Evolutionary conservation across 164 flowering plant genomes (phyloP), one percentile per base, ranked within the genome.

Genomic region (Protea cynaroides): DNA sequence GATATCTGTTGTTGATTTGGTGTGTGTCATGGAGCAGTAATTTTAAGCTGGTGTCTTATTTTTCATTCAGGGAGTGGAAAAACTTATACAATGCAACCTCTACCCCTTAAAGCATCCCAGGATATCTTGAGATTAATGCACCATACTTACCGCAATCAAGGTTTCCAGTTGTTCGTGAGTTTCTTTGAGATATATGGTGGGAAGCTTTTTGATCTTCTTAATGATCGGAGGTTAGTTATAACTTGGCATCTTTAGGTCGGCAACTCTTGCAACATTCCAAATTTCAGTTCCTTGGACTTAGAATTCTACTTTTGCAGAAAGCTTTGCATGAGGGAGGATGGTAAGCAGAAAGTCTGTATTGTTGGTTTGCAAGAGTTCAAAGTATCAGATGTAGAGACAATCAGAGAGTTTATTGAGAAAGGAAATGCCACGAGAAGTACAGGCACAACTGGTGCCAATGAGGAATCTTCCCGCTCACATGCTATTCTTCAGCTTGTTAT

Each of bases 171-270:
- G 72, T 83, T 71, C 77, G 82, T 93, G 63, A 93, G 98, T 71
- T 93, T 86, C 78, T 93, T 93, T 76, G 98, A 93, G 80, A 93
- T 93, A 65, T 93, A 93, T 82, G 98, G 98, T 36, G 97, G 97
- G 65, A 91, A 91, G 53, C 84, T 91, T 29, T 91, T 71, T 74
- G 97, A 91, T 75, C 91, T 93, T 67, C 93, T 93, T 29, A 84
- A 84, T 71, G 98, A 93, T 22, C 72, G 98, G 61, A 90, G 83
- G 98, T 92, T 79, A 69, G 89, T 75, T 56, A 0, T 46, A 7
- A 22, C 37, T 63, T 58, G 15, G 44, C 13, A 14, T 18, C 23
- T 46, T 65, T 25, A n/a, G 25, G 17, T 56, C 3, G 29, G 25
- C 22, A 25, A 22, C 5, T 22, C 22, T 7, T 59, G 44, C 59